A percentile compares a stretch with the other conserved stretches of the same genome.
These are phyloP conservation scores for Marasmius oreades DNA, from an alignment of 1,284 basidiomycete genomes.

Conservation along the genomic window DNA sequence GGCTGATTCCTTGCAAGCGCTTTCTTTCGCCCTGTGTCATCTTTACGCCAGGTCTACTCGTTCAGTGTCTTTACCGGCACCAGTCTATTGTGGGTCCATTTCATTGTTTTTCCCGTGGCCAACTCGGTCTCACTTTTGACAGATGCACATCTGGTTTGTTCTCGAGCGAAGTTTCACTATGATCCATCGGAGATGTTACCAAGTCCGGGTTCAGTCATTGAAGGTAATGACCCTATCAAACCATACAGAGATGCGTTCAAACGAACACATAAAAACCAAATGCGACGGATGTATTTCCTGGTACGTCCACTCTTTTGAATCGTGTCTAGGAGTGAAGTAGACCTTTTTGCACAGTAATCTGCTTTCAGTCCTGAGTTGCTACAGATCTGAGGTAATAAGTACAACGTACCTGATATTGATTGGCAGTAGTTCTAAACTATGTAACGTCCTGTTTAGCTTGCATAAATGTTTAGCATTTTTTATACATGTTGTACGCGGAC, in stretches of 20 bases:
- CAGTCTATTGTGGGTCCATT: background rate
- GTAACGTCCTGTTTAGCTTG: too few species aligned
- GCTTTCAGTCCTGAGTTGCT: too few species aligned
- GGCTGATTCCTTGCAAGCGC: background rate
- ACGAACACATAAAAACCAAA: constrained; percentile 3
- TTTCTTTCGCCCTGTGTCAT: background rate
- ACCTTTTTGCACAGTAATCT: too few species aligned
- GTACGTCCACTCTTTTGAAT: background rate
- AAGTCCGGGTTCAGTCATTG: background rate
- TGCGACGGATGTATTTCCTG: constrained; percentile 11
- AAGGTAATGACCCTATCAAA: constrained; percentile 3
- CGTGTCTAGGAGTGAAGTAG: background rate
- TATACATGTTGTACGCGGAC: too few species aligned
- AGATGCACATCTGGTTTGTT: constrained; percentile 53
- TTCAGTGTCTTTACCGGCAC: background rate
- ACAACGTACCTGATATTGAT: too few species aligned
- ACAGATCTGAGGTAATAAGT: too few species aligned
- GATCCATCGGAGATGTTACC: constrained; percentile 26
- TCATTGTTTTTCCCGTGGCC: background rate
- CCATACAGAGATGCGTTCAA: constrained; percentile 9
- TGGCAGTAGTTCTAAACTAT: too few species aligned
- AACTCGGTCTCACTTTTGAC: background rate
- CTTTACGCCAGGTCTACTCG: background rate
- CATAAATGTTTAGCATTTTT: too few species aligned
- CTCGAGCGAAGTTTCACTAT: constrained; percentile 49